These are phyloP conservation scores for Corynespora cassiicola DNA, from an alignment of 2,329 filamentous ascomycete genomes.

Conservation along the genomic window DNA sequence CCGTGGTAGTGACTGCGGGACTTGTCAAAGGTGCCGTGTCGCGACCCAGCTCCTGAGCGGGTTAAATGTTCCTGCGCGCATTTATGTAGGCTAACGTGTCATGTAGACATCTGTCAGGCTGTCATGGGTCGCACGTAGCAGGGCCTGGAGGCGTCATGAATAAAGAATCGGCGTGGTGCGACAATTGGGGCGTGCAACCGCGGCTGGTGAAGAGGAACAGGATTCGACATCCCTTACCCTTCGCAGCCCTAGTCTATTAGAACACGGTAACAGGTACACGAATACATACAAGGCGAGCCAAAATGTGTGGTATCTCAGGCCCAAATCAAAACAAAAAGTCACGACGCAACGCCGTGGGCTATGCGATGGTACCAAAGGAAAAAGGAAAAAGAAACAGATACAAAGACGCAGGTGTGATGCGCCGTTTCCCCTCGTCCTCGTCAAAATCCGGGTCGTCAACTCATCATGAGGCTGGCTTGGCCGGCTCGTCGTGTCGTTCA, in stretches of 20 bases:
- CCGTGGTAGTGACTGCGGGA: too few relatives aligned
- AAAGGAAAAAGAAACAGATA: conserved; percentile 2
- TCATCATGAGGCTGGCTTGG: conserved; percentile 28
- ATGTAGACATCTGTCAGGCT: too few relatives aligned
- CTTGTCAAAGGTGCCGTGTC: too few relatives aligned
- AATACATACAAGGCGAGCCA: conserved; percentile 27
- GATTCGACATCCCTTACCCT: conserved; percentile 30
- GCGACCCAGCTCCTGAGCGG: too few relatives aligned
- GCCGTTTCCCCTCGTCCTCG: conserved; percentile 1
- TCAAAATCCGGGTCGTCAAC: background rate
- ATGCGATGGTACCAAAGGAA: conserved; percentile 11
- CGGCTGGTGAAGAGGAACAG: too few relatives aligned
- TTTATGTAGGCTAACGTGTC: too few relatives aligned
- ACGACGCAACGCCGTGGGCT: conserved; percentile 2
- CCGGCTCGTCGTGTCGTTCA: conserved; percentile 37
- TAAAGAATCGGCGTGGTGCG: too few relatives aligned
- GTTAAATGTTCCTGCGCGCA: too few relatives aligned
- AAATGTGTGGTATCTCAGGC: conserved; percentile 28
- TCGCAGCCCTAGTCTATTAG: conserved; percentile 18
- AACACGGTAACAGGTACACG: conserved; percentile 23
- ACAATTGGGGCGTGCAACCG: too few relatives aligned
- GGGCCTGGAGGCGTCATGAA: too few relatives aligned
- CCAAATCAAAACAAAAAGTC: conserved; percentile 8
- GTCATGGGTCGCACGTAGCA: too few relatives aligned
- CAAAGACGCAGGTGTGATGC: conserved; percentile 1